Percentiles rank a stretch among this genome's conserved stretches.
phyloP scores from a whole-genome alignment of 805 yeast species.

The Metschnikowia hibisci region DNA sequence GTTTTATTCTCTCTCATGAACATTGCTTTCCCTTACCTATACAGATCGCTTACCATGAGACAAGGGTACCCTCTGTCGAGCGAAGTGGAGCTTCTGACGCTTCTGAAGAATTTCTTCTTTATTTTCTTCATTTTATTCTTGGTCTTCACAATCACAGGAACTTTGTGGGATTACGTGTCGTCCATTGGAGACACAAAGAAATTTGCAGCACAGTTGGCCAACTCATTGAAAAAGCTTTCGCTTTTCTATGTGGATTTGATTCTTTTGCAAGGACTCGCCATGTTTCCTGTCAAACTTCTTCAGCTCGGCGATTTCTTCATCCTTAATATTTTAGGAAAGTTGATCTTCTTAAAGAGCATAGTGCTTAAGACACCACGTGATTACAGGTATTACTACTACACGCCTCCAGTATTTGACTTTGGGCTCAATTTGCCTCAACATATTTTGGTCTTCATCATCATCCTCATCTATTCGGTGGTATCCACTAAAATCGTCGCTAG shows the following conservation, averaged over 20 bases:
- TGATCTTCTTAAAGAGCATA: slow-evolving; percentile 36
- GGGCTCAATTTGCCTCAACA: slow-evolving; percentile 63
- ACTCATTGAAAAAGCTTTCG: slow-evolving; percentile 48
- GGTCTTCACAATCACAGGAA: slow-evolving; percentile 60
- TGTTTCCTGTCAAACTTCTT: slow-evolving; percentile 55
- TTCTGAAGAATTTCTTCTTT: slow-evolving; percentile 56
- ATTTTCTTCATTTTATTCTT: slow-evolving; percentile 58
- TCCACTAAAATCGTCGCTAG: slow-evolving; percentile 57
- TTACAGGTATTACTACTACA: slow-evolving; percentile 48
- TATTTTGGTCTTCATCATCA: slow-evolving; percentile 53
- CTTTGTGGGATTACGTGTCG: slow-evolving; percentile 56
- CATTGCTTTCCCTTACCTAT: slow-evolving; percentile 51
- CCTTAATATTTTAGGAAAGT: slow-evolving; percentile 37
- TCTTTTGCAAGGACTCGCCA: slow-evolving; percentile 64
- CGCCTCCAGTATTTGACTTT: slow-evolving; percentile 58
- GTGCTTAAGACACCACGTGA: slow-evolving; percentile 48
- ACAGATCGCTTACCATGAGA: slow-evolving; percentile 44
- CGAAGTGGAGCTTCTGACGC: slow-evolving; percentile 54
- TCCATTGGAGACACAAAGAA: slow-evolving; percentile 55
- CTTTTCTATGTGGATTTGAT: slow-evolving; percentile 58
- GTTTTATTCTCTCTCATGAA: slow-evolving; percentile 54
- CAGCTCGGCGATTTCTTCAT: slow-evolving; percentile 53
- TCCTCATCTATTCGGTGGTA: slow-evolving; percentile 56
- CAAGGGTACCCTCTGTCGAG: slow-evolving; percentile 57
- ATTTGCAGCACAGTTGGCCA: slow-evolving; percentile 53